Base-by-base conservation (phyloP, 2,329 filamentous ascomycete genomes). In the Ophidiomyces ophidiicola region DNA sequence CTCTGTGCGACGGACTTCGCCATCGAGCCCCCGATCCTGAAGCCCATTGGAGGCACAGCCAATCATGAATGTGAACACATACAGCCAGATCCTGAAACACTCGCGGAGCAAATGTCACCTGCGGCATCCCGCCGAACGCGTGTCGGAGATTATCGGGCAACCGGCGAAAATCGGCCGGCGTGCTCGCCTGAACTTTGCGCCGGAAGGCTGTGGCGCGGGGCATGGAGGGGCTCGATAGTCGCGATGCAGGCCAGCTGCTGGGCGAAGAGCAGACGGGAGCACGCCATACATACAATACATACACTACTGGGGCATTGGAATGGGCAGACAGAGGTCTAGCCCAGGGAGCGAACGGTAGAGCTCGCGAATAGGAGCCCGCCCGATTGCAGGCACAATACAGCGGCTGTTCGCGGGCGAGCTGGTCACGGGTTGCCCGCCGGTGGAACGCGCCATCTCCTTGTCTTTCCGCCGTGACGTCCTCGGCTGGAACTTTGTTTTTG, bases 371-470 rank as follows among this genome's bases (percentile, higher is more conserved):
- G n/a, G n/a, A n/a, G n/a, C 21, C 14, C 33, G 33, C 10, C 19
- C 33, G n/a, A 26, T 8, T 5, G 19, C 11, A 19, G 21, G 12
- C 12, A 28, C 19, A 19, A 17, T 5, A 19, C 31, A 19, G 38
- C 38, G 38, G 38, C 25, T 41, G 38, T 34, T 31, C 38, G 32
- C 38, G 38, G 38, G 32, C 30, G 21, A 28, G 28, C 4, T 12
- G 12, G 18, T 32, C 20, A 23, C 21, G 12, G 15, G 30, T 40
- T 17, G 23, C 19, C 24, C 23, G 30, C 31, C 7, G n/a, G 24
- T 7, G 24, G 24, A n/a, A n/a, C n/a, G n/a, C n/a, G n/a, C n/a
- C n/a, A n/a, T n/a, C n/a, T 39, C 30, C 37, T 39, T 25, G 20
- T 28, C 15, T 39, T 41, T 41, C 38, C 38, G 32, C 37, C 20